Base-by-base conservation (phyloP, 768 basidiomycete genomes). In the Macrolepiota dolichaula region DNA sequence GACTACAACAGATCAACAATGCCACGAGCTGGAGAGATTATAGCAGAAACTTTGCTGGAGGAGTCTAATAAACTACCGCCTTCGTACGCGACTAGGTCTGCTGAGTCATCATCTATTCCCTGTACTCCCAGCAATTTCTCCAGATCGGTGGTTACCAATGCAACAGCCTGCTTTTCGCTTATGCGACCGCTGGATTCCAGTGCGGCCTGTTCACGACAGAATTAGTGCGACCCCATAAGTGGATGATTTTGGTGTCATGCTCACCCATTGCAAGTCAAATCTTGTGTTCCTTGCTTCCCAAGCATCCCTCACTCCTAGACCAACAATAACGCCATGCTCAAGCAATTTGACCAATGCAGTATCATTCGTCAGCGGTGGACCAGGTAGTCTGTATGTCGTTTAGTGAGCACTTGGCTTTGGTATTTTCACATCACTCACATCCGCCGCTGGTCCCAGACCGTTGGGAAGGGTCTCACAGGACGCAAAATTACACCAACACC, bases 251-350 rank as follows among this genome's bases (percentile, higher is more conserved):
- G 1, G n/a, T 59, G 9, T 11, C 22, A 29, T 27, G 22, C 84
- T 67, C 64, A 89, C 90, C 93, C 92, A 95, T 70, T 85, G 85
- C 19, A 86, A 76, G 65, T 94, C 91, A 66, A 92, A 89, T 10
- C 90, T 82, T 12, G 85, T 84, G 65, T 89, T 91, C 46, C 87
- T 82, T 38, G 89, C 90, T 62, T 82, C 78, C 87, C 87, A 92
- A 32, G 85, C 84, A 63, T 88, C 85, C 38, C 76, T 73, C 36
- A 87, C 77, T 17, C 88, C 90, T 53, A 94, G 68, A 19, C 84
- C 91, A n/a, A 93, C 87, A 19, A 85, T 86, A n/a, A 96, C 89
- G n/a, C 86, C 87, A 37, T 87, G 79, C 4, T 81, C 75, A 15
- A 89, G 71, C 40, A 98, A 79, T 22, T 77, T 82, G 3, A 84